Conservation (phyloP, 495 filamentous ascomycete genomes). For the Venustampulla echinocandica region DNA sequence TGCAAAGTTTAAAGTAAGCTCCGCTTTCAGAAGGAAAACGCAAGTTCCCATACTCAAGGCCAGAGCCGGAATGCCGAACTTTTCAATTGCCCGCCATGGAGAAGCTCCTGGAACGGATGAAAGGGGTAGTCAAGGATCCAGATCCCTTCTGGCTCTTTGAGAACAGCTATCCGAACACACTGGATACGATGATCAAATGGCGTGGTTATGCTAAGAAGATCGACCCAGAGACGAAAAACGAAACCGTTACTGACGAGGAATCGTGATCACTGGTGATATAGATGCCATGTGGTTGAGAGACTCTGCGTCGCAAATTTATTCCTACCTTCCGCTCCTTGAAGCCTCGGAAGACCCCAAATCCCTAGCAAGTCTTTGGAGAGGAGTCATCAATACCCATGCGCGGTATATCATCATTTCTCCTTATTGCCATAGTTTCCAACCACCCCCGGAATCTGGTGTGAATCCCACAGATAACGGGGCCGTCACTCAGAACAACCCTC, state of each 20-base stretch:
- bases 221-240: constrained; percentile 19
- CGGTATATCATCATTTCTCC: constrained; percentile 89
- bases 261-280: constrained; percentile 94
- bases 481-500: constrained; percentile 36
- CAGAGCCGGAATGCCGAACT: constrained; percentile 69
- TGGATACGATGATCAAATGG: constrained; percentile 41
- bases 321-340: constrained; percentile 64
- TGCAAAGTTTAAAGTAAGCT: constrained; percentile 22
- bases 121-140: constrained; percentile 66
- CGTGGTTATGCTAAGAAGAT: constrained; percentile 44
- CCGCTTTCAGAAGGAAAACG: constrained; percentile 74
- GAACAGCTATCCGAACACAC: constrained; percentile 67
- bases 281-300: constrained; percentile 96
- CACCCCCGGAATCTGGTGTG: constrained; percentile 59
- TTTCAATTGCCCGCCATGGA: constrained; percentile 81
- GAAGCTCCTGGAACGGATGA: constrained; percentile 72
- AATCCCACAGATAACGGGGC: constrained; percentile 38
- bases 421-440: constrained; percentile 97
- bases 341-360: constrained; percentile 40
- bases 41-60: constrained; percentile 80
- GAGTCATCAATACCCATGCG: constrained; percentile 90
- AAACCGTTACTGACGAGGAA: constrained; percentile 45
- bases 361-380: constrained; percentile 77
- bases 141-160: constrained; percentile 89
- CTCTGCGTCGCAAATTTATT: constrained; percentile 88